These are phyloP conservation scores for Picochlorum sp. DNA, from an alignment of 139 green algal genomes.

Conservation along the genomic window DNA sequence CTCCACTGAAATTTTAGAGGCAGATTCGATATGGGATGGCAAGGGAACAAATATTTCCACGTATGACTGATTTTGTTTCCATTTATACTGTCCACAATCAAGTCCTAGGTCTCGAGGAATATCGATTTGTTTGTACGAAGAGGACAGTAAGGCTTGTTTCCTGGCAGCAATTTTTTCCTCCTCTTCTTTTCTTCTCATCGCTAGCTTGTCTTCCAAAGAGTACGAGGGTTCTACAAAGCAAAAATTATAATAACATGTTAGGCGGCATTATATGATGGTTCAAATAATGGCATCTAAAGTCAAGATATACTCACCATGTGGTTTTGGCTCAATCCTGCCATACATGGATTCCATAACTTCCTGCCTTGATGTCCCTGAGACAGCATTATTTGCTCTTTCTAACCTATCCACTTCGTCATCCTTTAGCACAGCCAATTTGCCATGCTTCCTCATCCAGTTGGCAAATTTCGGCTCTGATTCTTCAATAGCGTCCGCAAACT, in stretches of 20 bases:
- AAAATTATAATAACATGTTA: constrained; percentile 5
- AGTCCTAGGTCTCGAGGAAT: constrained; percentile 35
- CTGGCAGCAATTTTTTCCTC: neutral
- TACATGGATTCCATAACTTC: constrained; percentile 87
- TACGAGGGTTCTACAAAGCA: constrained; percentile 21
- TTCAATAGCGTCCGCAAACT: constrained; percentile 81
- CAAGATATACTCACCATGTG: constrained; percentile 25
- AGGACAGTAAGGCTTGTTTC: neutral
- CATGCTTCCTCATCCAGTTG: constrained; percentile 69
- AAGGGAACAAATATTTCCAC: constrained; percentile 63
- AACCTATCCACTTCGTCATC: constrained; percentile 79
- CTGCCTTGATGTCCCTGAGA: constrained; percentile 24
- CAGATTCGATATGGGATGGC: constrained; percentile 10
- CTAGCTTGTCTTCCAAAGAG: constrained; percentile 30
- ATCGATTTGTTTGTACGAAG: constrained; percentile 21
- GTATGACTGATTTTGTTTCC: constrained; percentile 68
- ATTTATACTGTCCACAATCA: constrained; percentile 57
- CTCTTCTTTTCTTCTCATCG: constrained; percentile 27
- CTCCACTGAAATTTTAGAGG: constrained; percentile 18
- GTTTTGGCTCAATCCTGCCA: constrained; percentile 62
- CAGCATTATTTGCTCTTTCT: constrained; percentile 53
- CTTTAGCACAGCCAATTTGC: constrained; percentile 56
- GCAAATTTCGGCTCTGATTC: constrained; percentile 75
- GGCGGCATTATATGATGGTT: neutral
- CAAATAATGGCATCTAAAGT: neutral